These are phyloP conservation scores for Thalassiosira sp. DNA, from an alignment of 352 stramenopile genomes.

Conservation along the genomic window DNA sequence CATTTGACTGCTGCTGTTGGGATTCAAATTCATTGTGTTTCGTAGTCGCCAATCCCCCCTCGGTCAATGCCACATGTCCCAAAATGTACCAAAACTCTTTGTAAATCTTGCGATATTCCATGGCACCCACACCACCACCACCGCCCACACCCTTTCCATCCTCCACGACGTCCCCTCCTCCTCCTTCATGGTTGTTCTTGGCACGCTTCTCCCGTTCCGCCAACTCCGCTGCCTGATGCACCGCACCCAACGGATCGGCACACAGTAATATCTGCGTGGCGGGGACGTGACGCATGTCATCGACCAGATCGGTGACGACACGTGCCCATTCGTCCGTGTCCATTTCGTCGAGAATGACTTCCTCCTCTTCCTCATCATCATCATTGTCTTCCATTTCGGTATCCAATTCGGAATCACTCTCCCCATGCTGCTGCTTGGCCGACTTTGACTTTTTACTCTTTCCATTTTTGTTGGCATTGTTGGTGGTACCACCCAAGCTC, in stretches of 20 bases:
- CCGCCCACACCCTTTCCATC: conserved; percentile 10
- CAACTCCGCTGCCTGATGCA: conserved; percentile 19
- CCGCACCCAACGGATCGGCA: conserved; percentile 52
- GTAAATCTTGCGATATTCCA: conserved; percentile 70
- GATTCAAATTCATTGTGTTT: conserved; percentile 12
- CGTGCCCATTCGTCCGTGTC: conserved; percentile 66
- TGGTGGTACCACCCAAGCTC: conserved; percentile 4
- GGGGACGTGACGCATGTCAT: conserved; percentile 70
- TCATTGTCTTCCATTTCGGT: conserved; percentile 1
- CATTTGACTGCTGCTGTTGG: no score
- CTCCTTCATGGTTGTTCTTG: background rate
- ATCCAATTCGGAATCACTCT: conserved; percentile 3
- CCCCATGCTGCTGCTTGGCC: background rate
- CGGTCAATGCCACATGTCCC: conserved; percentile 51
- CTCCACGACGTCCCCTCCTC: background rate
- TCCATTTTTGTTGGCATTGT: background rate
- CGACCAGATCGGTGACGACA: conserved; percentile 68
- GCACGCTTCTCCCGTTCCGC: background rate
- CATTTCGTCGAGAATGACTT: conserved; percentile 68
- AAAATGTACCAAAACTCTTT: conserved; percentile 78
- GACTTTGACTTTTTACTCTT: background rate
- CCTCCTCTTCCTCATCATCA: conserved; percentile 6
- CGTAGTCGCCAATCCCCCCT: conserved; percentile 37
- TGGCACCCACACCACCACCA: conserved; percentile 18
- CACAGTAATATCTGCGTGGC: conserved; percentile 58